Base-by-base conservation (phyloP, 1,284 basidiomycete genomes). In the Microbotryomycetes sp. region DNA sequence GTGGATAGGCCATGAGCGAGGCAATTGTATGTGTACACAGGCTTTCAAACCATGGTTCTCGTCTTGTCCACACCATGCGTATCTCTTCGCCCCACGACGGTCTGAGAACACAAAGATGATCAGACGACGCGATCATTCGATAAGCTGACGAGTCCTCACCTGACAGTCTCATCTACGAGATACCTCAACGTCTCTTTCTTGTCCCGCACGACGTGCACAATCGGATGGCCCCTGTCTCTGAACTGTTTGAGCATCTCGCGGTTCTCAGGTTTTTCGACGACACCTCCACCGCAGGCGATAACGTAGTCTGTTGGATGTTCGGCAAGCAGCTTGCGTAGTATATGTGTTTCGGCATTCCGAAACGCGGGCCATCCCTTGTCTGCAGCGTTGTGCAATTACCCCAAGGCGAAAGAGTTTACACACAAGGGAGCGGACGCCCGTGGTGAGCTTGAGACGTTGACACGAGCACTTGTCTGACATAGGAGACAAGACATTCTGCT, bases 231-330 rank as follows among this genome's bases (percentile, higher is more conserved):
- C 9, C 80, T 76, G 71, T 83, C 80, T 64, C 96, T 80, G 19
- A 89, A 72, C 28, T 85, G 79, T 22, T 19, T 14, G 23, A 66
- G 42, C 29, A 59, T 19, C 28, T 52, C 25, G 42, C 90, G 79
- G 7, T 88, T 87, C 49, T 80, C 82, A 4, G 85, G 81, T 0
- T 86, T 88, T 77, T 98, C 94, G 36, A 98, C 90, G 53, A 97
- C 86, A 0, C 94, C 93, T 3, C 94, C 94, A 15, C 96, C 94
- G 19, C 97, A 84, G 62, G 88, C 89, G 71, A 96, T 84, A 47
- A 96, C 81, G 73, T 89, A 84, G 4, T 83, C 83, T 16, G 80
- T 70, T 1, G 72, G 70, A 6, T 74, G 60, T 45, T 68, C 65
- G n/a, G 65, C 56, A 28, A 78, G 56, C 9, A 78, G 61, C 51